Conservation (phyloP, 345 rosid species). For the Anastatica hierochuntica region DNA sequence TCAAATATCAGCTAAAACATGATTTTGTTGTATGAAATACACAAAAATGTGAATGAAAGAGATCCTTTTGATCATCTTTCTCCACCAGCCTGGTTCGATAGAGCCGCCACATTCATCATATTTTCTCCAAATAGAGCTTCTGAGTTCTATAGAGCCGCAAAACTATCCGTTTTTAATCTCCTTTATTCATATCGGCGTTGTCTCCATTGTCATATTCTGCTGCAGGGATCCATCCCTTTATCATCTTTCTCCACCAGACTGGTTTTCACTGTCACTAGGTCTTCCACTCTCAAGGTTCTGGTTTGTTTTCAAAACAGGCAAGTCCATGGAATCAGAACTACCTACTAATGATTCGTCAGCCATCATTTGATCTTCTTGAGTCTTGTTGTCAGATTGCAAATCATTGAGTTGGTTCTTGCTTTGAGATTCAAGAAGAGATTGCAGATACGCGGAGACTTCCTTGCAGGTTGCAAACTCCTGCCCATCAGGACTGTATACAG, state of each 20-base stretch:
- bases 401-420: constrained; percentile 24
- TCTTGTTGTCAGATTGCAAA: constrained; percentile 18
- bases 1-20: neutral
- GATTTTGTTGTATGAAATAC: constrained; percentile 8
- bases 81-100: no score
- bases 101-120: constrained; percentile 20
- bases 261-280: neutral
- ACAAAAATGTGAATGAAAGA: neutral
- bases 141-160: constrained; percentile 15
- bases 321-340: neutral
- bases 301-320: neutral
- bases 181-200: neutral
- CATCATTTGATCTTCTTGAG: neutral
- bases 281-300: neutral
- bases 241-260: constrained; percentile 1
- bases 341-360: constrained; percentile 1
- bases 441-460: constrained; percentile 50
- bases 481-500: constrained; percentile 63
- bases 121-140: constrained; percentile 36
- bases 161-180: constrained; percentile 17
- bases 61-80: no score
- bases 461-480: constrained; percentile 65
- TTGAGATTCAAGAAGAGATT: constrained; percentile 22
- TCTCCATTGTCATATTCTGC: neutral
- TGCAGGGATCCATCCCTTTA: neutral